Evolutionary conservation across 2,329 filamentous ascomycete genomes (phyloP).

Genomic region (Dendrostoma leiphaemia): DNA sequence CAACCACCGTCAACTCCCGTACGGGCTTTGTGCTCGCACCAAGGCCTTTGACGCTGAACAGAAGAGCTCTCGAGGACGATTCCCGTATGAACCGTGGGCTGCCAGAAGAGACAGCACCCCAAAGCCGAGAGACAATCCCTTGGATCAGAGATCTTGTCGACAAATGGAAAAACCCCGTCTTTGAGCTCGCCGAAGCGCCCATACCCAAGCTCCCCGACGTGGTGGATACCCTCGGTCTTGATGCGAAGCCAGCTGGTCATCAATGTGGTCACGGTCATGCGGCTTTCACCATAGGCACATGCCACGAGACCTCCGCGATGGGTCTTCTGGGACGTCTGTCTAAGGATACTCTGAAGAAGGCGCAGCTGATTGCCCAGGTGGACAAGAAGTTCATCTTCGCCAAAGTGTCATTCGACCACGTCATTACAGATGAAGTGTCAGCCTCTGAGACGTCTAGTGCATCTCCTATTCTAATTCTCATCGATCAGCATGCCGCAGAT

Average conservation of each 20-base stretch:
- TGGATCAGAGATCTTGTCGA: conserved; percentile 63
- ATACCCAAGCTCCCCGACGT: conserved; percentile 42
- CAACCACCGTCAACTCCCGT: conserved; percentile 48
- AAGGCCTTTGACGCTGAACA: conserved; percentile 8
- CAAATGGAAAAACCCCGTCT: conserved; percentile 76
- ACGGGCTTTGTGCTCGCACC: conserved; percentile 47
- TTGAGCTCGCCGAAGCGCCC: conserved; percentile 46
- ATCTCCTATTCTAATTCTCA: conserved; percentile 58
- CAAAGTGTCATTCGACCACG: conserved; percentile 42
- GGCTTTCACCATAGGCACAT: conserved; percentile 1
- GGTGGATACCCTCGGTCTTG: conserved; percentile 27
- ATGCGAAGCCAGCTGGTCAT: conserved; percentile 17
- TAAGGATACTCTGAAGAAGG: conserved; percentile 56
- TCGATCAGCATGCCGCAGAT: conserved; percentile 95
- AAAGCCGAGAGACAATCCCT: conserved; percentile 18
- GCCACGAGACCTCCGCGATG: conserved; percentile 21
- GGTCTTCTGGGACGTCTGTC: conserved; percentile 51
- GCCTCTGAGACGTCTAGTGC: conserved; percentile 6
- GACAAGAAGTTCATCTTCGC: conserved; percentile 86
- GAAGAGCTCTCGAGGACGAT: neutral
- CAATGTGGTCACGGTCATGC: conserved; percentile 8
- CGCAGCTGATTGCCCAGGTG: conserved; percentile 75
- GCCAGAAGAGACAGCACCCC: conserved; percentile 23
- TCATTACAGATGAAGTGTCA: conserved; percentile 13
- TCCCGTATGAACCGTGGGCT: neutral